Base-by-base conservation (phyloP, 495 filamentous ascomycete genomes). In the Amphirosellinia nigrospora region DNA sequence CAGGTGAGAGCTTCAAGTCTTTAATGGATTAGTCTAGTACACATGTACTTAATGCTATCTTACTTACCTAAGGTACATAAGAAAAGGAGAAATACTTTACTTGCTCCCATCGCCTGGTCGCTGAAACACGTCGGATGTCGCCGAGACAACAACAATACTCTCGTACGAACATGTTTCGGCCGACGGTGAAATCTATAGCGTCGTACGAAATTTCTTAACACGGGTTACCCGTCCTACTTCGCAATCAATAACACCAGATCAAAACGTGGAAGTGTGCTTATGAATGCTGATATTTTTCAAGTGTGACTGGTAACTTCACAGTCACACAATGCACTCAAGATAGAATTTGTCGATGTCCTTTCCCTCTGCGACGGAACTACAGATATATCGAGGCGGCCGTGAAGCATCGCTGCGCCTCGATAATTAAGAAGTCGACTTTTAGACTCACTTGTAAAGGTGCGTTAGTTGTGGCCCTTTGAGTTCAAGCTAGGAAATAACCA, bases 81-180 rank as follows among this genome's bases (percentile, higher is more conserved):
- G 46, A n/a, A 52, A 1, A 15, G 3, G 48, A 11, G 2, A 3
- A 16, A 28, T 11, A 28, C 1, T 30, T 30, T 36, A 1, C 43
- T 9, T 21, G 43, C 16, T 46, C 43, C 43, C 43, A n/a, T 46
- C 1, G 10, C 11, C 59, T 11, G n/a, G 39, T 45, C 59, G 16
- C 23, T 34, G 23, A 16, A 46, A n/a, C 41, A n/a, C 19, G 60
- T 63, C 60, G 60, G 60, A 32, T 26, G 16, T 63, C 39, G 26
- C 39, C 60, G 60, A 21, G 50, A n/a, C n/a, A n/a, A n/a, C n/a
- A 19, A 58, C 28, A 58, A 30, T 58, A 30, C 53, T 53, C 13
- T 16, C 13, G 26, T 30, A 53, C 23, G 26, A 53, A 53, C 13
- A 53, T 4, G 50, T 2, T 1, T 28, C 23, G 26, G 26, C 50